Evolutionary conservation across 768 basidiomycete species (phyloP), one percentile per base, ranked within the genome.

Genomic region (Rubroboletus pulcherrimus): DNA sequence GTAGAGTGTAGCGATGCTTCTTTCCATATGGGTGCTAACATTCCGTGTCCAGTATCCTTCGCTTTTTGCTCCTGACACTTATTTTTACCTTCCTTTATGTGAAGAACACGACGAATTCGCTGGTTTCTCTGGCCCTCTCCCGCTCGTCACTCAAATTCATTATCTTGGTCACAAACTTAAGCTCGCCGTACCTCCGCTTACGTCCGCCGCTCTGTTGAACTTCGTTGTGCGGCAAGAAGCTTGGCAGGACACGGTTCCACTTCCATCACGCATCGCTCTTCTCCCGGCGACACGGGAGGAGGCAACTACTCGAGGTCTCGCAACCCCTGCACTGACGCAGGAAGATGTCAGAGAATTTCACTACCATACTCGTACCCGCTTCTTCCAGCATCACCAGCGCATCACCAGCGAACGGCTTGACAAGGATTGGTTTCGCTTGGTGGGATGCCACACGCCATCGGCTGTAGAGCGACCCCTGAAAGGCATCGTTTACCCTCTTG

Each of bases 401-500:
- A 37, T 38, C 10, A 8, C 51, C 30, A 75, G 77, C 38, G 54
- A 57, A 37, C 60, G 56, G 21, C 73, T 77, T 55, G 82, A 83
- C 59, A 63, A 63, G 43, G 79, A 80, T 51, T 83, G 81, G 81
- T 73, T 69, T 58, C 75, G 81, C 35, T 59, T 78, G 24, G 77
- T 76, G 5, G 66, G 70, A 8, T 81, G 79, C 49, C 65, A 74
- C 54, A 70, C 78, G 49, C 68, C 73, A 5, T 74, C 70, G 65
- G 59, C 65, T 24, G 62, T 63, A 33, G 66, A 72, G 40, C 64
- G 66, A n/a, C 72, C 76, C 12, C 61, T 78, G 30, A 73, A 74
- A 55, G 77, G 78, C 21, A 58, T 68, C 2, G 72, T 80, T 21
- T 80, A 75, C 57, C 64, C 66, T n/a, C 68, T 72, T 21, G 82